Base-by-base conservation (phyloP, 345 rosid species). In the Aquilaria malaccensis region DNA sequence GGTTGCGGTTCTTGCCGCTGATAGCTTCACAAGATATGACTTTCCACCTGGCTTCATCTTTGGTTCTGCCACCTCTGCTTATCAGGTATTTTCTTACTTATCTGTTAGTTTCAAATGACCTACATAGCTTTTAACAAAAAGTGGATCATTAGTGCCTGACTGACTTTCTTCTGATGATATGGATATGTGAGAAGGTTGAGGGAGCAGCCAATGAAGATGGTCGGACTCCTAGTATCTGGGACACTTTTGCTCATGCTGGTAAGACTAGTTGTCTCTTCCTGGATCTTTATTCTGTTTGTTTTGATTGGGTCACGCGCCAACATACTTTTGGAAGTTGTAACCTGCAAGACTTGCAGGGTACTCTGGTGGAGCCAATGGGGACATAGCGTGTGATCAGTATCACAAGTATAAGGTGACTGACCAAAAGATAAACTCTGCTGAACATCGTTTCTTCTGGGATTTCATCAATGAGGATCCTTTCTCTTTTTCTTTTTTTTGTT, bases 121-220 rank as follows among this genome's bases (percentile, higher is more conserved):
- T 22, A 22, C 22, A 22, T 37, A 37, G 7, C 2, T 37, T 37
- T 37, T 37, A 9, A 37, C 7, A 37, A 9, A 37, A 37, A 37
- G 43, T 37, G 43, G 7, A 9, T 37, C 43, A 37, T 37, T 5
- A 37, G 43, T 37, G 7, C 1, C 43, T 37, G 43, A 37, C 43
- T 37, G 6, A 37, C 5, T 5, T 37, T 37, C 43, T 37, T 37
- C 7, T 37, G 43, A 37, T 37, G 43, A 37, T 37, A 37, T 37
- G 5, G 9, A 37, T 37, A 37, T 37, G 43, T 37, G 5, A 37
- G 3, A 30, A 76, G 83, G 80, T 73, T 64, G 80, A 79, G 58
- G 83, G 80, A 51, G 80, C 78, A 22, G 83, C 80, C 52, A 67
- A 71, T 14, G 65, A 65, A 72, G 83, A 76, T 68, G 80, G 83